Evolutionary conservation across 2,329 filamentous ascomycete genomes (phyloP), one percentile per base, ranked within the genome.

Genomic region (Colletotrichum plurivorum): DNA sequence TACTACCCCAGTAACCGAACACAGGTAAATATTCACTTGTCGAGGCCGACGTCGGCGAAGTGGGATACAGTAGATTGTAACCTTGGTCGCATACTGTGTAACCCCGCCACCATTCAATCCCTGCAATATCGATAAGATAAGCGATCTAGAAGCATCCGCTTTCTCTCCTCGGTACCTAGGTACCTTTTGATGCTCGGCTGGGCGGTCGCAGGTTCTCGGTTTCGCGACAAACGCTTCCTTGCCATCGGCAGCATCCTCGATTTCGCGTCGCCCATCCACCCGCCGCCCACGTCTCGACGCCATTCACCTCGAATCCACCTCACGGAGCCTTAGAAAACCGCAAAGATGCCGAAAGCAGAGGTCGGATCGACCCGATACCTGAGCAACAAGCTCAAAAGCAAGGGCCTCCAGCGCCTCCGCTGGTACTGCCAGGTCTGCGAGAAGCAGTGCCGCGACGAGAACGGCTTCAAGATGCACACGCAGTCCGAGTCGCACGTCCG

Each of bases 391-490:
- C 91, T 97, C 84, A 98, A 97, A 82, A 88, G 90, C 71, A 92
- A 94, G 79, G 91, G 90, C 63, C 82, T 90, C 12, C 92, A 96
- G 76, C 88, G 95, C 7, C 85, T 99, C 62, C 89, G 95, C 78
- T 99, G 94, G 93, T 98, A 95, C 83, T 98, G 95, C 71, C 90
- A 93, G 78, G 89, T 92, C 6, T 98, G 95, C 83, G 88, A 94
- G 77, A 80, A 83, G 68, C 79, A 82, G 64, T 80, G 78, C 49
- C 87, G 93, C 69, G 94, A 97, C 78, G 93, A 95, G 74, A 98
- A 98, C 81, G 95, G 92, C 27, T 97, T 95, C 83, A 95, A 95
- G 80, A 93, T 93, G 84, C 95, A 98, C 81, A 92, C 92, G 1
- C 90, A 94, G 75, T 93, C 90, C 71, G 94, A 97, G 80, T 90